Conservation (phyloP, 176 grass and related monocot genomes). For the Cenchrus fungigraminus region DNA sequence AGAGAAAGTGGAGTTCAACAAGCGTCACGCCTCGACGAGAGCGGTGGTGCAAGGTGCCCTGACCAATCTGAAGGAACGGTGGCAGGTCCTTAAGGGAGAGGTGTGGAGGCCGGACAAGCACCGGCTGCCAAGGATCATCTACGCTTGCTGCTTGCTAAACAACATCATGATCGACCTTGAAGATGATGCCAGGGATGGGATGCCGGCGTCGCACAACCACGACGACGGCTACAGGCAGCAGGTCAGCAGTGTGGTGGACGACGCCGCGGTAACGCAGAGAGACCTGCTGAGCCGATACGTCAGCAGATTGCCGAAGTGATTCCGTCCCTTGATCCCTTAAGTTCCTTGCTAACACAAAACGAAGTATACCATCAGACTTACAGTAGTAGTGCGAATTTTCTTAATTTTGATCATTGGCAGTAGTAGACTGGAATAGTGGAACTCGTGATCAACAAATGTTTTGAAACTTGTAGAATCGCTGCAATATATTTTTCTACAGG, state of each 20-base stretch:
- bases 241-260: constrained; percentile 48
- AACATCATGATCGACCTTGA: constrained; percentile 70
- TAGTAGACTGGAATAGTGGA: constrained; percentile 20
- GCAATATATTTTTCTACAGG: no score
- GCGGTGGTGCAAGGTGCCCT: constrained; percentile 45
- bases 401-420: background rate
- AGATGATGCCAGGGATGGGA: constrained; percentile 33
- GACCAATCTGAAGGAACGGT: constrained; percentile 43
- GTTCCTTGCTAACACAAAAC: constrained; percentile 27
- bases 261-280: constrained; percentile 39
- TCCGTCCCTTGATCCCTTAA: background rate
- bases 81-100: constrained; percentile 46
- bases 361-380: constrained; percentile 6
- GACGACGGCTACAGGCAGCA: constrained; percentile 58
- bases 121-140: constrained; percentile 58
- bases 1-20: constrained; percentile 51
- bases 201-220: constrained; percentile 41
- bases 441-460: background rate
- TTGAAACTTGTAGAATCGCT: background rate
- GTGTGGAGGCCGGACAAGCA: constrained; percentile 56
- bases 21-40: constrained; percentile 25
- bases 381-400: constrained; percentile 11
- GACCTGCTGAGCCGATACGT: constrained; percentile 47
- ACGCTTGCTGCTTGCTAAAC: constrained; percentile 70
- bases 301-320: constrained; percentile 28